Base-by-base conservation (phyloP, 768 basidiomycete species). In the Cubamyces lactineus region DNA sequence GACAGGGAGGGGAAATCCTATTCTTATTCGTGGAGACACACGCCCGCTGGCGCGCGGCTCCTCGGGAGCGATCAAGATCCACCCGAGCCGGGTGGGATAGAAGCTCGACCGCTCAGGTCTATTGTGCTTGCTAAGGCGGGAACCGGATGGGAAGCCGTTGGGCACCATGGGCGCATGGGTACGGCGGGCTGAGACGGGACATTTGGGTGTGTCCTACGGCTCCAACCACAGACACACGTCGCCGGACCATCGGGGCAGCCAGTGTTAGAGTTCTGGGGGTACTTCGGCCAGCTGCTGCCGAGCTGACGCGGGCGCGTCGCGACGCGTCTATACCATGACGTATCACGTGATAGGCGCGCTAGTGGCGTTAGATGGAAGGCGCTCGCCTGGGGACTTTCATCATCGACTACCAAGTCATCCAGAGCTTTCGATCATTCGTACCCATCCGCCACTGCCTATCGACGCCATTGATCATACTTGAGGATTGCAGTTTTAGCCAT, bases 311-410 rank as follows among this genome's bases (percentile, higher is more conserved):
- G 34, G 40, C 57, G 57, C 57, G 49, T n/a, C 41, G 50, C 62
- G 62, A 41, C 61, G 52, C 48, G 51, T 57, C 30, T 24, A 47
- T 47, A 47, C 34, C 34, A 50, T 26, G 8, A 1, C 16, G 9
- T n/a, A 23, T 58, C 62, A 63, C 62, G 62, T 63, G 62, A 19
- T 7, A 9, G 17, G 52, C 62, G 56, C 57, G 53, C 46, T 15
- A 23, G 60, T 55, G 60, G 60, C 60, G 61, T 52, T 28, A 26
- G 19, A 24, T 16, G 47, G 6, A n/a, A 17, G 53, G 60, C 60
- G 60, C 53, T 23, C 43, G 46, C 1, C 41, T 17, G 23, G 2
- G n/a, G 43, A 23, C 53, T 39, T 42, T 43, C 55, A 56, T 49
- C 46, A 57, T 57, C 56, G 46, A 41, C 56, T 34, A 16, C 56